These are phyloP conservation scores for Immersiella caudata DNA, from an alignment of 495 filamentous ascomycete genomes.

Conservation along the genomic window DNA sequence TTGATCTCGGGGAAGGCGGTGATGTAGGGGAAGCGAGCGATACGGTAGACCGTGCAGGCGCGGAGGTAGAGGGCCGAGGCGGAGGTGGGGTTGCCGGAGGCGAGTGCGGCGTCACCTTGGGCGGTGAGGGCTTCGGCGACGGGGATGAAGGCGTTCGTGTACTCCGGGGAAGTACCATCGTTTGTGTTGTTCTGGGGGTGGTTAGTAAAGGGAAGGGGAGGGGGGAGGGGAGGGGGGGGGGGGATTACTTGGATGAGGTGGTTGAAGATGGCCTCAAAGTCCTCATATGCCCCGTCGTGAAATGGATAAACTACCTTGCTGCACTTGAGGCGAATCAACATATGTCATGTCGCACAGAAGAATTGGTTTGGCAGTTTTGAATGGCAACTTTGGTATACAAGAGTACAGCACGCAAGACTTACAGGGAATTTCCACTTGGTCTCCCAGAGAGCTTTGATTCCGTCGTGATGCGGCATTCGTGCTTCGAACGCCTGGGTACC, in stretches of 20 bases:
- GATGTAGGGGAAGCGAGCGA: conserved; percentile 73
- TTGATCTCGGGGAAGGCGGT: conserved; percentile 47
- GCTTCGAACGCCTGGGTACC: conserved; percentile 45
- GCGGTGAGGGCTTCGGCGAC: conserved; percentile 56
- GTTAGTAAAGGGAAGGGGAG: conserved; percentile 2
- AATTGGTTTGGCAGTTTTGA: not conserved
- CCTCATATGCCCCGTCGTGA: conserved; percentile 69
- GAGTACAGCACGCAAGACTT: conserved; percentile 22
- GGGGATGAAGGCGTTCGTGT: conserved; percentile 65
- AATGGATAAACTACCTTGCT: conserved; percentile 73
- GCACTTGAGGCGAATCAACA: conserved; percentile 46
- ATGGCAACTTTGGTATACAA: not conserved
- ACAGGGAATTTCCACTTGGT: conserved; percentile 77
- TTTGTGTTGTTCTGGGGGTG: conserved; percentile 54
- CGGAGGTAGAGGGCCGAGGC: conserved; percentile 69
- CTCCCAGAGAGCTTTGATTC: conserved; percentile 75
- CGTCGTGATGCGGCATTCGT: conserved; percentile 65
- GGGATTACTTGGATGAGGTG: conserved; percentile 58
- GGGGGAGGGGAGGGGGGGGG: conserved; percentile 10
- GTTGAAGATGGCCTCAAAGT: conserved; percentile 74
- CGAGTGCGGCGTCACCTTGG: conserved; percentile 51
- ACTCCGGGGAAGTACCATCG: conserved; percentile 64
- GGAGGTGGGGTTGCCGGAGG: conserved; percentile 45
- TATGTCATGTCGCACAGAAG: conserved; percentile 4
- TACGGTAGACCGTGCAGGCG: conserved; percentile 71